phyloP scores from a whole-genome alignment of 1,284 basidiomycete genomes.

The Ceratobasidium sp. region DNA sequence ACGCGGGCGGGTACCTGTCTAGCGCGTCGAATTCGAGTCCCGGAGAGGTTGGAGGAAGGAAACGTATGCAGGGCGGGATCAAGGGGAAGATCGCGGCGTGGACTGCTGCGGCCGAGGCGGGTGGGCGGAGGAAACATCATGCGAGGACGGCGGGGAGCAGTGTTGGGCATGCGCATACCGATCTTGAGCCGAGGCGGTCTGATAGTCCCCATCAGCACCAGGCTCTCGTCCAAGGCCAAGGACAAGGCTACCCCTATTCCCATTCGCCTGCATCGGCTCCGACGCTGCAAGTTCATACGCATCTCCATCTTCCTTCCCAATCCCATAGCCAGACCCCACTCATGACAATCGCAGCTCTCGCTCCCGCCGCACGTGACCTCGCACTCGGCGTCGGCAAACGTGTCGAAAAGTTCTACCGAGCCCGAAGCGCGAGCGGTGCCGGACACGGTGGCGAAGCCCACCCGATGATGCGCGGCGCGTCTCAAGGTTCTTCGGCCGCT shows the following conservation, averaged over 20 bases:
- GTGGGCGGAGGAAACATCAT: conserved; percentile 53
- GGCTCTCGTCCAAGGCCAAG: conserved; percentile 48
- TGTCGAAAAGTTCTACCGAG: conserved; percentile 42
- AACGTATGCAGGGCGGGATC: conserved; percentile 51
- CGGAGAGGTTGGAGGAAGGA: neutral
- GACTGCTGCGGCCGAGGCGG: conserved; percentile 58
- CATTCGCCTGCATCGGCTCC: conserved; percentile 43
- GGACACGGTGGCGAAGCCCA: conserved; percentile 22
- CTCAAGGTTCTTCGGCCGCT: neutral
- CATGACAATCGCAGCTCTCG: conserved; percentile 41
- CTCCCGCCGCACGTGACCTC: conserved; percentile 38
- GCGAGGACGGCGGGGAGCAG: conserved; percentile 52
- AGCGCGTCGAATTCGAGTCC: neutral
- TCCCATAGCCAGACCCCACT: conserved; percentile 34
- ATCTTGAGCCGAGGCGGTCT: conserved; percentile 27
- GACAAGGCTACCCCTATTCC: conserved; percentile 52
- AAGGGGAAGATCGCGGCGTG: conserved; percentile 68
- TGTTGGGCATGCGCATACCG: conserved; percentile 50
- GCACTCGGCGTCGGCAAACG: conserved; percentile 38
- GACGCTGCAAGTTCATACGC: conserved; percentile 33
- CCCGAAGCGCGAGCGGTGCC: conserved; percentile 33
- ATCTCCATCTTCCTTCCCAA: conserved; percentile 29
- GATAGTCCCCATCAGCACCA: conserved; percentile 27
- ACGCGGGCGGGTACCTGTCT: conserved; percentile 24
- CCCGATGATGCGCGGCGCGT: conserved; percentile 22